phyloP scores from a whole-genome alignment of 2,329 filamentous ascomycete species.

The Trichoderma guizhouense region DNA sequence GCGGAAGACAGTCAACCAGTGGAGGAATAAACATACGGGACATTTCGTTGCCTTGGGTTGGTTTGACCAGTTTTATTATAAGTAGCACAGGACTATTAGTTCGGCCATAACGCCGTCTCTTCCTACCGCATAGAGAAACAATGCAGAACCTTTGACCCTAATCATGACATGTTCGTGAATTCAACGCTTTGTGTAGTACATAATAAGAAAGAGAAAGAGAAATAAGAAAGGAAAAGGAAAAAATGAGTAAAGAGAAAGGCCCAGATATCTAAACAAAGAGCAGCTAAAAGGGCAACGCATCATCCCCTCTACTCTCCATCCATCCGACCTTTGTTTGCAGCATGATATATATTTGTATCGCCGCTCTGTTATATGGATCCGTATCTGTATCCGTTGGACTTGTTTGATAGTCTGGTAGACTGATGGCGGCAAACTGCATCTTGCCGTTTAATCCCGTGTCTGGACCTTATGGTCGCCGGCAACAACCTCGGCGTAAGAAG shows the following conservation, averaged over 20 bases:
- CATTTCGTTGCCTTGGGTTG: neutral
- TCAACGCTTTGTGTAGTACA: neutral
- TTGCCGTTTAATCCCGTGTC: conserved; percentile 32
- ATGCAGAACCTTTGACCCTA: neutral
- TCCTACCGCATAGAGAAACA: neutral
- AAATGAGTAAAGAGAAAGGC: neutral
- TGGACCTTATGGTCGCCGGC: conserved; percentile 91
- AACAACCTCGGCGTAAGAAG: conserved; percentile 86
- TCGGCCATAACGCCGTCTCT: neutral
- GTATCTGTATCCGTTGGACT: neutral
- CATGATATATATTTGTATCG: neutral
- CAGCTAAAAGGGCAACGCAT: neutral
- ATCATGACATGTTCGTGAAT: neutral
- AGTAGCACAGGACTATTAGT: neutral
- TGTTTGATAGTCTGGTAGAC: neutral
- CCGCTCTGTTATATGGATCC: neutral
- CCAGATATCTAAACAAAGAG: neutral
- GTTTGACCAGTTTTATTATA: neutral
- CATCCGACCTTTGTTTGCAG: neutral
- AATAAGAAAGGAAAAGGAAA: neutral
- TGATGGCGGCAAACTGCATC: neutral
- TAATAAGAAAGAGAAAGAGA: neutral
- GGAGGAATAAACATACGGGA: conserved; percentile 20
- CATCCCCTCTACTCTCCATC: neutral
- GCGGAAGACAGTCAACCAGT: conserved; percentile 24